Conservation (phyloP, 2,329 filamentous ascomycete genomes). For the Ophiocordyceps australis region DNA sequence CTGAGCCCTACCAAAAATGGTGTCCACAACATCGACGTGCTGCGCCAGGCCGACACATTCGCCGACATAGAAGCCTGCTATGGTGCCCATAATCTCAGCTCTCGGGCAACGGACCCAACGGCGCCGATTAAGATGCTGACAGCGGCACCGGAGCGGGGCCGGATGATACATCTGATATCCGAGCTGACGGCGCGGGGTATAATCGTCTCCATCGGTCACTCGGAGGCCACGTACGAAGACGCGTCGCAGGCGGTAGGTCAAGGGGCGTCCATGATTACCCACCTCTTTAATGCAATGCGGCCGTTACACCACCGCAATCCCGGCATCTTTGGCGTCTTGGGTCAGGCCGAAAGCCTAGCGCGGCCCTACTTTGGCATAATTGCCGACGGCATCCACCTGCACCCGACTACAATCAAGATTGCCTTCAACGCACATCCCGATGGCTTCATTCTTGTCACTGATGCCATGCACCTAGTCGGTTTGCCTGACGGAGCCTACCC, state of each 20-base stretch:
- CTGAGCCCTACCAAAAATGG: slow-evolving; percentile 70
- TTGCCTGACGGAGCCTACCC: slow-evolving; percentile 69
- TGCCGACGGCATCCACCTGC: slow-evolving; percentile 76
- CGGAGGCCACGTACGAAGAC: slow-evolving; percentile 73
- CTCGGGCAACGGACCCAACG: slow-evolving; percentile 13
- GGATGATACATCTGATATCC: slow-evolving; percentile 51
- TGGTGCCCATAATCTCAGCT: slow-evolving; percentile 46
- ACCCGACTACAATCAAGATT: slow-evolving; percentile 76
- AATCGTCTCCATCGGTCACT: slow-evolving; percentile 68
- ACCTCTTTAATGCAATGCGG: slow-evolving; percentile 87
- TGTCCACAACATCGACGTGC: slow-evolving; percentile 59
- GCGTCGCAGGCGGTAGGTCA: slow-evolving; percentile 52
- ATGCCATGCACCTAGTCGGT: slow-evolving; percentile 78
- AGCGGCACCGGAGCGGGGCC: slow-evolving; percentile 63
- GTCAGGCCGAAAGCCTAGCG: slow-evolving; percentile 36
- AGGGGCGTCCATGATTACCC: slow-evolving; percentile 78
- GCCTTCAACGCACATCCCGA: slow-evolving; percentile 73
- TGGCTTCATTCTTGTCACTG: slow-evolving; percentile 77
- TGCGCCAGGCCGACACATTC: slow-evolving; percentile 45
- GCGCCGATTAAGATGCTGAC: slow-evolving; percentile 62
- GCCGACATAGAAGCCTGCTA: slow-evolving; percentile 54
- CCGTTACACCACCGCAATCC: slow-evolving; percentile 84
- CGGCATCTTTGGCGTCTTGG: slow-evolving; percentile 73
- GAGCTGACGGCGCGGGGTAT: slow-evolving; percentile 48
- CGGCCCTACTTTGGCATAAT: slow-evolving; percentile 80